phyloP scores from a whole-genome alignment of 2,329 filamentous ascomycete genomes.

The Phialophora tarda region DNA sequence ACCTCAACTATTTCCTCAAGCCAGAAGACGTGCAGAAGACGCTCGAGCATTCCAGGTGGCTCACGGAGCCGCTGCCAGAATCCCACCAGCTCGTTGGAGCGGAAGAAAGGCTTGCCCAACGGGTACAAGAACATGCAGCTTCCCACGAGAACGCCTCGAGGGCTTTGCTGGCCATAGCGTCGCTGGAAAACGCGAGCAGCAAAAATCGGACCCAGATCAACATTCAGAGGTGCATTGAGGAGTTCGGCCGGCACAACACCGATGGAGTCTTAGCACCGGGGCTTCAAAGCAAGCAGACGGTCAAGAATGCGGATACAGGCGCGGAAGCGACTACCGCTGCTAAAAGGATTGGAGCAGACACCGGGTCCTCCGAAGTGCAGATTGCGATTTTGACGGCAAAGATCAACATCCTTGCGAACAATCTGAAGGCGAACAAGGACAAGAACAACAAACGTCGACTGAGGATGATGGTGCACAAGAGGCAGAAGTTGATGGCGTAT shows the following conservation, averaged over 20 bases:
- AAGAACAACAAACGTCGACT: slow-evolving; percentile 94
- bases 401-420: slow-evolving; percentile 79
- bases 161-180: slow-evolving; percentile 79
- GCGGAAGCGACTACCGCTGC: slow-evolving; percentile 40
- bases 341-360: slow-evolving; percentile 81
- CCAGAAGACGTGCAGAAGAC: slow-evolving; percentile 70
- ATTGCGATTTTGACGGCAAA: slow-evolving; percentile 93
- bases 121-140: slow-evolving; percentile 38
- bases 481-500: slow-evolving; percentile 88
- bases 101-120: slow-evolving; percentile 51
- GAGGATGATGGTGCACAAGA: slow-evolving; percentile 79
- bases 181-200: slow-evolving; percentile 75
- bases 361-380: slow-evolving; percentile 96
- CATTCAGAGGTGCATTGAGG: slow-evolving; percentile 79
- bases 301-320: slow-evolving; percentile 4
- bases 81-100: slow-evolving; percentile 36
- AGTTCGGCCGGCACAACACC: slow-evolving; percentile 89
- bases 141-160: slow-evolving; percentile 73
- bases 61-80: slow-evolving; percentile 56
- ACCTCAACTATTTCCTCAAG: slow-evolving; percentile 79
- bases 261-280: slow-evolving; percentile 72
- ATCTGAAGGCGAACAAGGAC: slow-evolving; percentile 72
- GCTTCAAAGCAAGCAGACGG: slow-evolving; percentile 45
- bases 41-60: slow-evolving; percentile 68
- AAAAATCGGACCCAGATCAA: slow-evolving; percentile 82